Base-by-base conservation (phyloP, 805 yeast species). In the Maudiozyma pseudohumilis region DNA sequence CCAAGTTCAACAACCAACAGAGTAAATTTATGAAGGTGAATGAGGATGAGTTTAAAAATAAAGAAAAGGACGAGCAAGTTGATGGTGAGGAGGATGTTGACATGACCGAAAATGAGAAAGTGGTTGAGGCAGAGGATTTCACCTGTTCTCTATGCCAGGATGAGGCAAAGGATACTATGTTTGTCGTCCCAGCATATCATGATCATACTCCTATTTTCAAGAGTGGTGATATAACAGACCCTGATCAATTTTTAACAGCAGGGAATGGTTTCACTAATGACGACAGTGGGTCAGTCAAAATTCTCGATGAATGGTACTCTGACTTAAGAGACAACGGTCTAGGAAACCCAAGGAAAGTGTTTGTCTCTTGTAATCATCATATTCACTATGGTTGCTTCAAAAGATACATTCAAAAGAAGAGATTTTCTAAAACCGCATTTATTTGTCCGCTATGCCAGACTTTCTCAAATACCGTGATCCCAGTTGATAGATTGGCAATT, bases 401-500 rank as follows among this genome's bases (percentile, higher is more conserved):
- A 40, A 77, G 79, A 38, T 79, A 74, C 53, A 58, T 77, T 74
- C 44, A 77, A 80, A 28, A 67, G 82, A 56, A 82, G 75, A 42
- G 66, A 44, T 56, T 66, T 3, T 70, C 71, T 8, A 72, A 72
- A 20, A 70, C 73, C 16, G 87, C 83, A 44, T 85, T 86, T 49
- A 61, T 85, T n/a, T 92, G 99, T 56, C 97, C 98, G 0, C 67
- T 92, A 29, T 92, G 99, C 66, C 86, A 87, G 44, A 83, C 95
- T 0, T 70, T 80, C 39, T 60, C 61, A 4, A 57, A 59, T 22
- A 46, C 55, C 39, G 46, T 57, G 6, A 30, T 59, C 6, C n/a
- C n/a, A n/a, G n/a, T n/a, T n/a, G n/a, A n/a, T n/a, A n/a, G n/a
- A n/a, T n/a, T n/a, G n/a, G n/a, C n/a, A n/a, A n/a, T n/a, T n/a